These are phyloP conservation scores for Populus hybrid DNA, from an alignment of 441 rosid species.

Conservation along the genomic window DNA sequence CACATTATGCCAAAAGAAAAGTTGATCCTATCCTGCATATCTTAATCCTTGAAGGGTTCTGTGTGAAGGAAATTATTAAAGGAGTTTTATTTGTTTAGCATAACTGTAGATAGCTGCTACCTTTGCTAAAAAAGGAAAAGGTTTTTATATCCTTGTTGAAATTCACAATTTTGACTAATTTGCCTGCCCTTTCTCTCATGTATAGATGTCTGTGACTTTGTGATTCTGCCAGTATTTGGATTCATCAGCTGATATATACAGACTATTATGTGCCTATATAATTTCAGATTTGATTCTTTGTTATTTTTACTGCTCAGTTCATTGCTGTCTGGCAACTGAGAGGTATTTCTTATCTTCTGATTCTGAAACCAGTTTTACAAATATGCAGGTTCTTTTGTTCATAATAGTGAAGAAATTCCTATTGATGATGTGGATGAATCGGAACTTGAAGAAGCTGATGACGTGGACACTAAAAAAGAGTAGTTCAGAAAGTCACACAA, in stretches of 20 bases:
- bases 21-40: not conserved
- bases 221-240: not conserved
- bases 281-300: not conserved
- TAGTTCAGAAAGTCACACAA: conserved; percentile 1
- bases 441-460: conserved; percentile 42
- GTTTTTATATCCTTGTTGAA: not conserved
- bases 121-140: not conserved
- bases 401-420: conserved; percentile 67
- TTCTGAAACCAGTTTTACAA: conserved; percentile 8
- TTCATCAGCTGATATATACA: not conserved
- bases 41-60: not conserved
- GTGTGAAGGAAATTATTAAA: not conserved
- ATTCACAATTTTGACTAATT: not conserved
- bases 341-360: not conserved
- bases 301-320: not conserved
- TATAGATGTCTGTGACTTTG: not conserved
- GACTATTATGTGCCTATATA: not conserved
- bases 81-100: not conserved
- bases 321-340: not conserved
- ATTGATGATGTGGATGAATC: conserved; percentile 68
- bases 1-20: not conserved
- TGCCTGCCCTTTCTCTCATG: not conserved
- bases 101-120: not conserved
- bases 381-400: conserved; percentile 31
- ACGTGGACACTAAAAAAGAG: conserved; percentile 23